These are phyloP conservation scores for Penicillium sp. DNA, from an alignment of 2,329 filamentous ascomycete genomes.

Conservation along the genomic window DNA sequence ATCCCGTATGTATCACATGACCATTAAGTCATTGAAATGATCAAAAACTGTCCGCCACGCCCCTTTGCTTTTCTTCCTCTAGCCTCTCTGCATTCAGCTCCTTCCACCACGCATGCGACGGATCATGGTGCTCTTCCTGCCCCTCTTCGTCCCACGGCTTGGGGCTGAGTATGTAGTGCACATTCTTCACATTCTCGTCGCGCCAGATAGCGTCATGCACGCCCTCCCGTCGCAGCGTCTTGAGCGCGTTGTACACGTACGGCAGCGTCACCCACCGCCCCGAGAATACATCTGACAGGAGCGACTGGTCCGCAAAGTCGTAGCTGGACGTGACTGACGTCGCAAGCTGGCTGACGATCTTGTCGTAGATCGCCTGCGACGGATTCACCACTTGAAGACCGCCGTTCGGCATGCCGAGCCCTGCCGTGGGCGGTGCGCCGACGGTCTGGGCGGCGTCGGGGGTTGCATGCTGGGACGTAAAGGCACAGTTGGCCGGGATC, in stretches of 20 bases:
- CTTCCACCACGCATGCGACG: slow-evolving; percentile 9
- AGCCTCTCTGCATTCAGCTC: slow-evolving; percentile 2
- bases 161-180: slow-evolving; percentile 59
- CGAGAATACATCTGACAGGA: slow-evolving; percentile 55
- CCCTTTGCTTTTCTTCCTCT: slow-evolving; percentile 2
- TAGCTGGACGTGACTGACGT: slow-evolving; percentile 48
- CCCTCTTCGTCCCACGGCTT: slow-evolving; percentile 59
- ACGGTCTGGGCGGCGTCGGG: slow-evolving; percentile 50
- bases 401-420: slow-evolving; percentile 57
- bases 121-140: slow-evolving; percentile 3
- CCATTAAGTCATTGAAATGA: background rate
- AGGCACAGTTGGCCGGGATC: slow-evolving; percentile 58
- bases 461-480: slow-evolving; percentile 53
- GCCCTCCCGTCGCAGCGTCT: slow-evolving; percentile 54
- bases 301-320: slow-evolving; percentile 59
- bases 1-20: background rate
- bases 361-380: slow-evolving; percentile 49
- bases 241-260: slow-evolving; percentile 60
- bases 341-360: slow-evolving; percentile 41
- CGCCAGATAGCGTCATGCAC: slow-evolving; percentile 59
- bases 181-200: slow-evolving; percentile 58
- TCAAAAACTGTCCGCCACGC: slow-evolving; percentile 10
- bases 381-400: slow-evolving; percentile 61
- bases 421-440: slow-evolving; percentile 48
- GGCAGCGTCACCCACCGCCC: slow-evolving; percentile 57